Base-by-base conservation (phyloP, 192 early-diverging fungal species). In the Coemansia sp. region DNA sequence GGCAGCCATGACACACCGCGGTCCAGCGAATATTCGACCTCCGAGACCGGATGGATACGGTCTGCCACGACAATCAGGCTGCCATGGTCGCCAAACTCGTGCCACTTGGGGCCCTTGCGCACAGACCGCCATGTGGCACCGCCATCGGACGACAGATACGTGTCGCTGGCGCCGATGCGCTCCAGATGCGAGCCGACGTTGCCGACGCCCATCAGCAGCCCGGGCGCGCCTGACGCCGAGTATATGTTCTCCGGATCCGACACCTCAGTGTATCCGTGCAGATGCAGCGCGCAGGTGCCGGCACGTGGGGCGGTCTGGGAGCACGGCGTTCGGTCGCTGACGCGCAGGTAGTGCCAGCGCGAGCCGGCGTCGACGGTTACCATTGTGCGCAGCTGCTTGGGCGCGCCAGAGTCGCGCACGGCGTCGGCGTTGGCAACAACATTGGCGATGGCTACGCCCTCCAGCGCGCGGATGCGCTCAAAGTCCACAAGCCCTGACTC, bases 81-180 rank as follows among this genome's bases (percentile, higher is more conserved):
- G 11, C 97, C 97, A 57, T 94, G 92, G 62, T 97, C 94, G 22
- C 93, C 94, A 83, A 97, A 93, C 66, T 95, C 94, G 69, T 88
- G 92, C 74, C 91, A 83, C 62, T 94, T 89, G n/a, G 95, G 88
- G 30, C 92, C 92, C 50, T 91, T 91, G 0, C 85, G 75, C 42
- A 94, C 86, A 52, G 91, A 87, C 0, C 34, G 81, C 97, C 97
- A 99, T 0, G 87, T 85, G 11, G 79, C 82, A 9, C 97, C 97
- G 38, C 89, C 97, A 60, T 99, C 92, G 2, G 85, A 68, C 2
- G 93, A 94, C 67, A 99, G 58, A 75, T 92, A 99, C 14, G 88
- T 92, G 80, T 91, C 84, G 22, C 89, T 87, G 25, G 92, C 84
- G 17, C 77, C 84, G 60, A 92, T 88, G 8, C 76, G 69, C 3